phyloP scores from a whole-genome alignment of 164 flowering plant genomes.

The Piper longum region DNA sequence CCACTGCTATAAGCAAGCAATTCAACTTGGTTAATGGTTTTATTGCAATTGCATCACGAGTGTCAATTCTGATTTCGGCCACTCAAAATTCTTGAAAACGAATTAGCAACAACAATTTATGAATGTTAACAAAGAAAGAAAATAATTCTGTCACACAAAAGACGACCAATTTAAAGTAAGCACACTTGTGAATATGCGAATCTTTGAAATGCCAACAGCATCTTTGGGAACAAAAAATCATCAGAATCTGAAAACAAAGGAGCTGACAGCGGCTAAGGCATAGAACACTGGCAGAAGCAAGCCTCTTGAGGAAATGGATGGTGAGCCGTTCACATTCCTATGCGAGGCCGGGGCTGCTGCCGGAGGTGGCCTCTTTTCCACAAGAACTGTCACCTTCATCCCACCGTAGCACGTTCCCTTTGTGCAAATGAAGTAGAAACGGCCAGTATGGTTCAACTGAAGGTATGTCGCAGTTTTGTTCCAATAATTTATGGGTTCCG shows the following conservation, averaged over 20 bases:
- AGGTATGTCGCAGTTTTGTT: slow-evolving; percentile 1
- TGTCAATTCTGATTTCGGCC: too few relatives aligned
- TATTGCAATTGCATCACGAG: too few relatives aligned
- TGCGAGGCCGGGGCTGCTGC: not conserved
- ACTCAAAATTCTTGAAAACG: too few relatives aligned
- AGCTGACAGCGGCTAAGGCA: not conserved
- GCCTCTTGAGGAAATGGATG: not conserved
- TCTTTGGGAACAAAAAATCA: too few relatives aligned
- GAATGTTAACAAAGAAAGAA: too few relatives aligned
- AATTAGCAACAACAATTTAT: too few relatives aligned
- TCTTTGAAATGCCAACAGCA: too few relatives aligned
- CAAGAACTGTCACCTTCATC: not conserved
- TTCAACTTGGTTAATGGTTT: too few relatives aligned
- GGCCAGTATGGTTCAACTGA: not conserved
- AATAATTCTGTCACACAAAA: too few relatives aligned
- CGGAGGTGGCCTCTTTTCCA: not conserved
- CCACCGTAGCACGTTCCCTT: not conserved
- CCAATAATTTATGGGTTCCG: not conserved
- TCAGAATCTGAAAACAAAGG: not conserved
- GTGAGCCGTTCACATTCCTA: not conserved
- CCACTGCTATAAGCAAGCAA: too few relatives aligned
- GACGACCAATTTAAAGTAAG: too few relatives aligned
- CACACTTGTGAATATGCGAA: too few relatives aligned
- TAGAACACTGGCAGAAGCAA: not conserved
- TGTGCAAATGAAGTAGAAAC: not conserved